These are phyloP conservation scores for Rasamsonia emersonii DNA, from an alignment of 2,329 filamentous ascomycete species.

Conservation along the genomic window DNA sequence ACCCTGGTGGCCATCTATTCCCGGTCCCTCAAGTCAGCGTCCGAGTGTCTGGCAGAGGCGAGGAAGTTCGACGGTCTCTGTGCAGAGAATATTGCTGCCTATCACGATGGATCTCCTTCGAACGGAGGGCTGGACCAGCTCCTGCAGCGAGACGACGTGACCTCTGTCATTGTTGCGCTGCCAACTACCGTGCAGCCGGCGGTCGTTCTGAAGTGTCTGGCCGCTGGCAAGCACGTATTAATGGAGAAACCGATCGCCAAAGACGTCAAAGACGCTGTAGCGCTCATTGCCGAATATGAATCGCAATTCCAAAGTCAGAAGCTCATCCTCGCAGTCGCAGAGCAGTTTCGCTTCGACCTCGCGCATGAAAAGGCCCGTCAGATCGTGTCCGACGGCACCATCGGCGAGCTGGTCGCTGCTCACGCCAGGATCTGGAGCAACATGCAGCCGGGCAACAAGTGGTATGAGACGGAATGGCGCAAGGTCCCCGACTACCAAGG, in stretches of 20 bases:
- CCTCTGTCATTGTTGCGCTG: slow-evolving; percentile 37
- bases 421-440: slow-evolving; percentile 6
- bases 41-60: neutral
- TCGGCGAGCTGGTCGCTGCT: slow-evolving; percentile 43
- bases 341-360: slow-evolving; percentile 62
- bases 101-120: too few species aligned
- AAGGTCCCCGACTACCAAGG: slow-evolving; percentile 63
- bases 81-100: too few species aligned
- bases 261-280: slow-evolving; percentile 44
- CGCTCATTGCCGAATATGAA: slow-evolving; percentile 42
- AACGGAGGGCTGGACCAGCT: slow-evolving; percentile 45
- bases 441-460: slow-evolving; percentile 8
- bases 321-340: slow-evolving; percentile 53
- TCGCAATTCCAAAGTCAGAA: slow-evolving; percentile 27
- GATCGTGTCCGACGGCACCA: slow-evolving; percentile 34
- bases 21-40: neutral
- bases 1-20: slow-evolving; percentile 1
- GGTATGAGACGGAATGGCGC: slow-evolving; percentile 50
- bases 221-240: slow-evolving; percentile 61
- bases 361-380: slow-evolving; percentile 45
- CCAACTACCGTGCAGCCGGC: slow-evolving; percentile 55
- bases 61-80: neutral
- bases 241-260: slow-evolving; percentile 62
- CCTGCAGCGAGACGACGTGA: slow-evolving; percentile 44
- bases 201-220: slow-evolving; percentile 50